Conservation (phyloP, 345 rosid species). For the Eucalyptus cloeziana region DNA sequence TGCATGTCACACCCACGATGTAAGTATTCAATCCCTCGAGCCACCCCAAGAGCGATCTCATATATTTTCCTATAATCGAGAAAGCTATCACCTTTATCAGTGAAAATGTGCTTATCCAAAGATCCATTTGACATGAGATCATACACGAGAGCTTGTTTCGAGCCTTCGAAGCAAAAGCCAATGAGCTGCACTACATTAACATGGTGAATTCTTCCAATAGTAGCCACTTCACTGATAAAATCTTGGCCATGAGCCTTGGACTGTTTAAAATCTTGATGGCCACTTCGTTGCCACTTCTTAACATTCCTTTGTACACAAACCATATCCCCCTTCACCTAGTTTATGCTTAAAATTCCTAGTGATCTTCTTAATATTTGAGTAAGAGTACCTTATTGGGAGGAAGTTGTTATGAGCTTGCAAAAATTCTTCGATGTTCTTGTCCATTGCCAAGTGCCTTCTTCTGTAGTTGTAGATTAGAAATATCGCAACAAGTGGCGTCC, state of each 20-base stretch:
- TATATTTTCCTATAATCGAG: background rate
- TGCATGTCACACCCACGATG: background rate
- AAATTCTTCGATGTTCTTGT: too few relatives aligned
- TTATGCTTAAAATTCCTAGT: background rate
- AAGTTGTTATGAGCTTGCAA: background rate
- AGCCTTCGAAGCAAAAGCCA: background rate
- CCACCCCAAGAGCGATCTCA: background rate
- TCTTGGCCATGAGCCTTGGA: background rate
- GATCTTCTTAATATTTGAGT: background rate
- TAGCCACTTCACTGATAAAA: background rate
- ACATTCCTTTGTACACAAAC: background rate
- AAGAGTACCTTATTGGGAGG: background rate
- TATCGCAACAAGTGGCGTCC: too few relatives aligned
- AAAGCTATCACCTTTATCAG: accelerated
- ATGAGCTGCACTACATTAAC: background rate
- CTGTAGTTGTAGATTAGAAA: too few relatives aligned
- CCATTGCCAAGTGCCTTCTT: too few relatives aligned
- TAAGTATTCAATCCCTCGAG: background rate
- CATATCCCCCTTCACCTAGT: background rate
- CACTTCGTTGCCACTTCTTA: background rate
- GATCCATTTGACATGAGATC: background rate
- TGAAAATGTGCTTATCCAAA: background rate
- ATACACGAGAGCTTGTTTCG: background rate
- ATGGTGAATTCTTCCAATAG: background rate
- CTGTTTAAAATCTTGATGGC: background rate